Conservation (phyloP, 495 filamentous ascomycete genomes). For the Podospora tetraspora region DNA sequence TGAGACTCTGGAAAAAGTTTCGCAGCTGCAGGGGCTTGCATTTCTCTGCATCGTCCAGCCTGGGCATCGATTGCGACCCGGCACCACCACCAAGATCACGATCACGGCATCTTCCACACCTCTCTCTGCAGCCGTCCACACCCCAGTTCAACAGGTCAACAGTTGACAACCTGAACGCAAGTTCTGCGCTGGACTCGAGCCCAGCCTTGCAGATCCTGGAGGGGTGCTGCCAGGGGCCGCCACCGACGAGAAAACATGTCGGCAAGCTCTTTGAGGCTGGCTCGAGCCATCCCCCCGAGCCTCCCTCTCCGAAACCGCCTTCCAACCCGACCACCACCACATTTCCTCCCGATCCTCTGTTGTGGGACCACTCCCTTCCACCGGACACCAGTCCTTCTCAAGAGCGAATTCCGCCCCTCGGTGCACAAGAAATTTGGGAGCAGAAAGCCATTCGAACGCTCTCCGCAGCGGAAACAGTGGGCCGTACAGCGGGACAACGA, state of each 20-base stretch:
- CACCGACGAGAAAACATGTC: neutral
- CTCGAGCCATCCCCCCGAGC: neutral
- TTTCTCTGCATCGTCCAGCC: neutral
- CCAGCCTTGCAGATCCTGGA: neutral
- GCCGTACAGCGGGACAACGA: neutral
- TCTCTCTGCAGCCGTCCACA: neutral
- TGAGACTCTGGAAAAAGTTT: neutral
- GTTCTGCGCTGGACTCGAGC: neutral
- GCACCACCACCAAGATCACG: neutral
- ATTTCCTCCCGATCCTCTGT: neutral
- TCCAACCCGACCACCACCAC: neutral
- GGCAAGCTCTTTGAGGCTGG: neutral
- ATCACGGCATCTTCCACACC: neutral
- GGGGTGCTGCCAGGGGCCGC: neutral
- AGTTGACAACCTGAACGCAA: neutral
- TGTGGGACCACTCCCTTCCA: neutral
- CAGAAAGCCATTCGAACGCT: too few relatives aligned
- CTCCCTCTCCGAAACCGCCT: neutral
- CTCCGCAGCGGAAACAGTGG: neutral
- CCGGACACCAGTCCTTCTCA: neutral
- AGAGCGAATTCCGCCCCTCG: neutral
- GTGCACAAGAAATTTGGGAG: too few relatives aligned
- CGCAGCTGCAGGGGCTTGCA: neutral
- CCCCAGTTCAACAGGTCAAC: neutral
- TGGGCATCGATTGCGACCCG: neutral